A percentile compares a stretch with the other conserved stretches of the same genome.
Evolutionary conservation across 2,329 filamentous ascomycete genomes (phyloP).

Genomic region (Iodosphaeria phyllophila): DNA sequence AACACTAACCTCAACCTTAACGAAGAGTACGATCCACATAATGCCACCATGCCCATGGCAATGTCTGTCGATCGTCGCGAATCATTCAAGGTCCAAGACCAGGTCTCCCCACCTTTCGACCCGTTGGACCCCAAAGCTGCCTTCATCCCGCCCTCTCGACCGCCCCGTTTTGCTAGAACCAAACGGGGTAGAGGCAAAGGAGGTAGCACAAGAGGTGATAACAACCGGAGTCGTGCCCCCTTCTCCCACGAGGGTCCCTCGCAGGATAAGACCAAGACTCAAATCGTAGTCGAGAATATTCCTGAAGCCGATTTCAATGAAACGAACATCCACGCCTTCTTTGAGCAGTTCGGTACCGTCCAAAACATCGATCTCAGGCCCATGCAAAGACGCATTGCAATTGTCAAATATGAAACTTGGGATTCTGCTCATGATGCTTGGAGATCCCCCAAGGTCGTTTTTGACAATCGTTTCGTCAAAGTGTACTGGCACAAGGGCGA

Average conservation of each 20-base stretch:
- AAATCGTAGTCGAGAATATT: slow-evolving; percentile 62
- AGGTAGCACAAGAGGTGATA: slow-evolving; percentile 13
- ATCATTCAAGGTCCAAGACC: slow-evolving; percentile 2
- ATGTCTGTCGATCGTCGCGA: slow-evolving; percentile 2
- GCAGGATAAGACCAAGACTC: slow-evolving; percentile 41
- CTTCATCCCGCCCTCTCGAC: slow-evolving; percentile 2
- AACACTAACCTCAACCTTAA: slow-evolving; percentile 5
- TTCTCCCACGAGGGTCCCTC: slow-evolving; percentile 48
- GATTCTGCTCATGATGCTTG: slow-evolving; percentile 51
- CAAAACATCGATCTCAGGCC: slow-evolving; percentile 41
- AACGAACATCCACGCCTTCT: slow-evolving; percentile 46
- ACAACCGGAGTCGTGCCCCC: slow-evolving; percentile 26
- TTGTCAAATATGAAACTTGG: slow-evolving; percentile 51
- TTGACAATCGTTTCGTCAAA: slow-evolving; percentile 73
- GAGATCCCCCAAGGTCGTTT: slow-evolving; percentile 60
- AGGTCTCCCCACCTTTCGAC: slow-evolving; percentile 5
- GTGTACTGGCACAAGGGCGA: slow-evolving; percentile 58
- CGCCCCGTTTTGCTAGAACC: slow-evolving; percentile 6
- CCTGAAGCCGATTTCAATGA: slow-evolving; percentile 53
- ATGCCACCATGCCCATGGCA: slow-evolving; percentile 20
- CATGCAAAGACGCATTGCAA: slow-evolving; percentile 44
- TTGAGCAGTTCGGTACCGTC: slow-evolving; percentile 52
- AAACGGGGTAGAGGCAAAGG: slow-evolving; percentile 14
- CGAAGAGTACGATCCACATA: slow-evolving; percentile 41
- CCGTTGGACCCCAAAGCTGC: slow-evolving; percentile 3